Base-by-base conservation (phyloP, 1,284 basidiomycete species). In the Pseudozyma flocculosa region DNA sequence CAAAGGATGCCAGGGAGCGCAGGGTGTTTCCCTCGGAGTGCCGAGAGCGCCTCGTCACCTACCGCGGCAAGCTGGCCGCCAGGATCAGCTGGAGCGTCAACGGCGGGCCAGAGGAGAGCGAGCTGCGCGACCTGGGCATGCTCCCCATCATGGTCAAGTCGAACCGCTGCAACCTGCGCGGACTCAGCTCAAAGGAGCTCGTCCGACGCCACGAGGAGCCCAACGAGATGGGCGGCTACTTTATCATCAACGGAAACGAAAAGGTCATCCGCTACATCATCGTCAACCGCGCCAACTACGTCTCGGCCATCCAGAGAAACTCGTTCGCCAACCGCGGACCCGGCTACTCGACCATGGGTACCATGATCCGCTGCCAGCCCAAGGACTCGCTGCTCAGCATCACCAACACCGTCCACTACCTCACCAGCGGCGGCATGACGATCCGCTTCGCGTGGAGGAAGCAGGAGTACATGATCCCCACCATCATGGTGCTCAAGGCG, bases 211-310 rank as follows among this genome's bases (percentile, higher is more conserved):
- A 94, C 76, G 95, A 99, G 82, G 95, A 99, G 77, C 87, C 95
- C 3, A 92, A 94, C 80, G 95, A 98, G 78, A 95, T 97, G 78
- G 95, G 95, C 42, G 95, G 94, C 24, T 98, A 98, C 82, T 99
- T 98, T 78, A 85, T 99, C 72, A 88, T 99, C 78, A 99, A 99
- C 79, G 95, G 95, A 60, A 98, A 97, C 81, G 95, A 99, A 81
- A 91, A 93, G 81, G 85, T 99, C 67, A 92, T 99, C 72, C 92
- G 95, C 54, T 97, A 93, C 81, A 88, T 95, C 74, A 93, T 93
- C 79, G 86, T 92, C 64, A 92, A 86, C 61, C 88, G 86, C 68
- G 84, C 92, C 57, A 91, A 95, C 77, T 90, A 93, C 80, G 89
- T 89, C 72, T 89, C 90, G 61, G 86, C 89, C 36, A 86, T 95